Conservation (phyloP, 768 basidiomycete genomes). For the Phlegmacium glaucopus region DNA sequence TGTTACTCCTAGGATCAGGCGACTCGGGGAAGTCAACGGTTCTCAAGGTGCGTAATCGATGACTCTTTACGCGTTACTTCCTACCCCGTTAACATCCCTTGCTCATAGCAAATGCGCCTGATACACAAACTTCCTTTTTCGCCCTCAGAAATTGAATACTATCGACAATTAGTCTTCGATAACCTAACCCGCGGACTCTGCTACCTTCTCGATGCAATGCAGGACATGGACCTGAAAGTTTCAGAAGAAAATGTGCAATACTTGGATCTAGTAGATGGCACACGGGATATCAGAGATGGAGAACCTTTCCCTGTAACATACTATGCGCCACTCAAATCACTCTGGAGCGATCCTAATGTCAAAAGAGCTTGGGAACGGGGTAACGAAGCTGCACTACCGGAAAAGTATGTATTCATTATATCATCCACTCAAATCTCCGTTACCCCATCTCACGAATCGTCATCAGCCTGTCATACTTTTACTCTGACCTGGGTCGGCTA, state of each 20-base stretch:
- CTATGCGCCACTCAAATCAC: conserved; percentile 57
- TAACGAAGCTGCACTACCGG: conserved; percentile 89
- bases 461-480: conserved; percentile 71
- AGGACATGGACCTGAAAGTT: conserved; percentile 80
- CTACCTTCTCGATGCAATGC: conserved; percentile 83
- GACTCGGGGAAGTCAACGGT: conserved; percentile 94
- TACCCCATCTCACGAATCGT: not conserved
- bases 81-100: conserved; percentile 1
- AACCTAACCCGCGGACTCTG: conserved; percentile 87
- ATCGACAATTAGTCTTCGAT: conserved; percentile 89
- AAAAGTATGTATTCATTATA: conserved; percentile 64
- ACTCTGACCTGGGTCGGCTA: conserved; percentile 71
- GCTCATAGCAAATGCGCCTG: conserved; percentile 86
- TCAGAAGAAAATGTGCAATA: conserved; percentile 54
- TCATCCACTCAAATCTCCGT: conserved; percentile 1
- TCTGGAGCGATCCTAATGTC: conserved; percentile 79
- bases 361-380: conserved; percentile 76
- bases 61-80: not conserved
- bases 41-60: conserved; percentile 57
- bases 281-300: conserved; percentile 70
- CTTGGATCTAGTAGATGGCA: conserved; percentile 62
- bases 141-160: conserved; percentile 78
- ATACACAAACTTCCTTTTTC: conserved; percentile 89
- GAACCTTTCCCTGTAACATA: conserved; percentile 75
- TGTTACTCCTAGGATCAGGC: conserved; percentile 87